Conservation (phyloP, 129 eudicot species). For the Oenanthe sinensis region DNA sequence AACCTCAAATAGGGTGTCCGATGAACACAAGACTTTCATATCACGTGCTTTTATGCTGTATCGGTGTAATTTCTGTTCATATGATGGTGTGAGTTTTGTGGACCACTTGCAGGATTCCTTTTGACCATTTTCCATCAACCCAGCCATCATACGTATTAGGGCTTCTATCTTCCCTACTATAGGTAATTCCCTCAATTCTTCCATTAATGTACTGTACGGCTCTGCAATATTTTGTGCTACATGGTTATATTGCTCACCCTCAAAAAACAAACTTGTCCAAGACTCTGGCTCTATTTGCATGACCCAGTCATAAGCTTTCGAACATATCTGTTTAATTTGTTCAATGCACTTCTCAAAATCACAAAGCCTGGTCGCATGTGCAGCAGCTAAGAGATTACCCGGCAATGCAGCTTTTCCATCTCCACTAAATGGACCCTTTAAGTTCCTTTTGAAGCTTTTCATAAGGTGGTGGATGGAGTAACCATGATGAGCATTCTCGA, state of each 20-base stretch:
- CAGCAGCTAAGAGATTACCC: constrained; percentile 48
- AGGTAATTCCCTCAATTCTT: constrained; percentile 39
- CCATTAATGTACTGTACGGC: constrained; percentile 39
- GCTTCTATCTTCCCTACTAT: constrained; percentile 63
- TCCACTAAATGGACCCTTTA: constrained; percentile 57
- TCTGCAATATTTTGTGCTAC: constrained; percentile 40
- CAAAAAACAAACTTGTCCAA: constrained; percentile 49
- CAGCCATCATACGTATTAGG: constrained; percentile 32
- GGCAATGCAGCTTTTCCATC: constrained; percentile 61
- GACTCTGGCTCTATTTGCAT: constrained; percentile 58
- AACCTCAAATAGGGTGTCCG: constrained; percentile 66
- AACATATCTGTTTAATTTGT: constrained; percentile 50
- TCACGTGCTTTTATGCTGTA: constrained; percentile 38
- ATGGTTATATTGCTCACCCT: constrained; percentile 59
- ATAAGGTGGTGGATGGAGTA: constrained; percentile 63
- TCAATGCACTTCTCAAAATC: constrained; percentile 44
- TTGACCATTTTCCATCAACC: constrained; percentile 33
- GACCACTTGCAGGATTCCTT: constrained; percentile 48
- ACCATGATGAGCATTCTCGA: constrained; percentile 52
- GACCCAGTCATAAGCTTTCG: constrained; percentile 73
- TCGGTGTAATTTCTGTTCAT: constrained; percentile 45
- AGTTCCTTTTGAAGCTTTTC: constrained; percentile 52
- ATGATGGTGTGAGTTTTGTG: constrained; percentile 52
- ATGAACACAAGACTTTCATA: constrained; percentile 59
- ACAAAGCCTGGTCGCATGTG: constrained; percentile 47